phyloP scores from a whole-genome alignment of 2,329 filamentous ascomycete genomes.

The Pyrenophora tritici-repentis region DNA sequence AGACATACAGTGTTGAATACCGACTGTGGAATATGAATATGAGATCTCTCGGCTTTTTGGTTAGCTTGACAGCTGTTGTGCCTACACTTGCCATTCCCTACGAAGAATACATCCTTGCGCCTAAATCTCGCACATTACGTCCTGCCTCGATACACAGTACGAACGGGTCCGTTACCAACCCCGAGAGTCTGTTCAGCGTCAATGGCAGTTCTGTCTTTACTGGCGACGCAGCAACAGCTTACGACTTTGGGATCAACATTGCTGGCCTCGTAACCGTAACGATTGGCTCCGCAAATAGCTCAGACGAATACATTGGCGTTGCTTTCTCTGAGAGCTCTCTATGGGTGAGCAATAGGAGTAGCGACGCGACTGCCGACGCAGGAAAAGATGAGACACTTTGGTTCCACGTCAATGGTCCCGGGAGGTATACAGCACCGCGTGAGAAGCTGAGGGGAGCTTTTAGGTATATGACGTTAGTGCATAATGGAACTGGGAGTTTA shows the following conservation, averaged over 20 bases:
- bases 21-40: too few relatives aligned
- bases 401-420: constrained; percentile 50
- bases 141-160: constrained; percentile 45
- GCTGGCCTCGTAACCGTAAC: constrained; percentile 48
- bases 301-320: constrained; percentile 49
- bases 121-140: constrained; percentile 40
- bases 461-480: constrained; percentile 53
- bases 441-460: constrained; percentile 54
- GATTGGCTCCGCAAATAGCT: constrained; percentile 41
- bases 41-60: background rate
- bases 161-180: constrained; percentile 47
- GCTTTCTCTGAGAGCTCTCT: constrained; percentile 51
- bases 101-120: constrained; percentile 50
- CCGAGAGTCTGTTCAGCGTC: constrained; percentile 37
- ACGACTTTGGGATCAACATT: constrained; percentile 52
- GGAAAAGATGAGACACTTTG: constrained; percentile 57
- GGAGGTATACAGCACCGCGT: constrained; percentile 50
- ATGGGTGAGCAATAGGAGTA: constrained; percentile 55
- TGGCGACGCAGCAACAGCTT: constrained; percentile 47
- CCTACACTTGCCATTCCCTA: constrained; percentile 29
- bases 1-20: too few relatives aligned
- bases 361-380: constrained; percentile 54
- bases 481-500: constrained; percentile 51
- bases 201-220: constrained; percentile 43
- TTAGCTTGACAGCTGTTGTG: background rate